phyloP scores from a whole-genome alignment of 306 rosid species.

The Sphenostylis stenocarpa region DNA sequence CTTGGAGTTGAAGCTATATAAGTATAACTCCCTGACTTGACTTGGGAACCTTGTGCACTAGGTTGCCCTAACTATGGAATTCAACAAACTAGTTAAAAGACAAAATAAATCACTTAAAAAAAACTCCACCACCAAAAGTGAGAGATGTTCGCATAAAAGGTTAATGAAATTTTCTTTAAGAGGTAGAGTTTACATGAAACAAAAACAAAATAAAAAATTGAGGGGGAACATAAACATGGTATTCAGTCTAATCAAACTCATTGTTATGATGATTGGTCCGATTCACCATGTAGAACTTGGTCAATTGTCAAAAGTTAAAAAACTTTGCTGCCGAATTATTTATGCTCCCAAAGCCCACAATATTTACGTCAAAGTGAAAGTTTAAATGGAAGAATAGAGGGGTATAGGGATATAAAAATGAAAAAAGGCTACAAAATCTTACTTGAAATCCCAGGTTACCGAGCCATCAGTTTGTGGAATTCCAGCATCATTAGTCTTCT shows the following conservation, averaged over 20 bases:
- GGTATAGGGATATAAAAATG: background rate
- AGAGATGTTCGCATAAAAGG: background rate
- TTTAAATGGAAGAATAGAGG: conserved; percentile 7
- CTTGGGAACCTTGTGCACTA: background rate
- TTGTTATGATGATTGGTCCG: background rate
- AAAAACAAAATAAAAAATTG: background rate
- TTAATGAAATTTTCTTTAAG: background rate
- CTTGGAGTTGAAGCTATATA: background rate
- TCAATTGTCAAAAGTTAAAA: background rate
- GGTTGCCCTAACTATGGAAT: background rate
- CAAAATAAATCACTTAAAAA: background rate
- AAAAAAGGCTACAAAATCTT: conserved; percentile 32
- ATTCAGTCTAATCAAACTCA: conserved; percentile 15
- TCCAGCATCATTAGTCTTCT: conserved; percentile 79
- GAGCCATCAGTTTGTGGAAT: conserved; percentile 73
- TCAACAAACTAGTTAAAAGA: background rate
- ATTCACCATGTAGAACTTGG: background rate
- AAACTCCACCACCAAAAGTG: background rate
- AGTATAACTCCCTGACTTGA: background rate
- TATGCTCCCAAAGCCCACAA: background rate
- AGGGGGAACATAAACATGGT: background rate
- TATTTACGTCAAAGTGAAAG: background rate
- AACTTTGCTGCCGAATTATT: conserved; percentile 12
- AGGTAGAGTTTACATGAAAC: background rate
- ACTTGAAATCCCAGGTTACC: conserved; percentile 88